Evolutionary conservation across 2,329 filamentous ascomycete species (phyloP).

Genomic region (Clonostachys rhizophaga): DNA sequence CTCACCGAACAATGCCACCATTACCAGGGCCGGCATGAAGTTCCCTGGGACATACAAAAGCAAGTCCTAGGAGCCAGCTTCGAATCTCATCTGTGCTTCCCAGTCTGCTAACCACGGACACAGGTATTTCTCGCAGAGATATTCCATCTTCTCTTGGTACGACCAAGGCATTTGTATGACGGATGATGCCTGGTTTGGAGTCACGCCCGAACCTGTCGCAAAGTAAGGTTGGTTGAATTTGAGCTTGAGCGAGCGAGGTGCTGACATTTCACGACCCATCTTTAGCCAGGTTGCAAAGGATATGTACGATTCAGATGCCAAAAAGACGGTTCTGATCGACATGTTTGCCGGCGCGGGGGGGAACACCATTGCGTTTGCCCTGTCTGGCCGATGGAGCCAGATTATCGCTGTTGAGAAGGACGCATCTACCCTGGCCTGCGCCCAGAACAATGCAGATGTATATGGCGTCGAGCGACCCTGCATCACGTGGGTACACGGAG

Average conservation of each 20-base stretch:
- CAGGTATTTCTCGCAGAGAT: constrained; percentile 88
- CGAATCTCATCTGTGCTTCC: neutral
- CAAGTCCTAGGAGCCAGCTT: constrained; percentile 28
- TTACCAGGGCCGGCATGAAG: constrained; percentile 65
- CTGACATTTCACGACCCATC: constrained; percentile 10
- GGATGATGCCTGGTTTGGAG: constrained; percentile 92
- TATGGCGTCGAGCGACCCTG: constrained; percentile 69
- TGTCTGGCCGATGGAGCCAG: constrained; percentile 71
- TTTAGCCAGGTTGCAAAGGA: constrained; percentile 70
- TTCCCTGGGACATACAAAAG: constrained; percentile 84
- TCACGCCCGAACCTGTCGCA: constrained; percentile 90
- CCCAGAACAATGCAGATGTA: constrained; percentile 83
- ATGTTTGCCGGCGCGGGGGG: constrained; percentile 89
- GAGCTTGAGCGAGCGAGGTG: neutral
- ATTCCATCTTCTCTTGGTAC: constrained; percentile 83
- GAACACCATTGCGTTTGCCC: constrained; percentile 92
- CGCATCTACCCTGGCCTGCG: constrained; percentile 74
- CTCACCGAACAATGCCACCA: constrained; percentile 67
- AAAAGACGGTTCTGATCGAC: constrained; percentile 71
- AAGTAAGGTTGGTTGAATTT: constrained; percentile 47
- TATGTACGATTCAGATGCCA: constrained; percentile 49
- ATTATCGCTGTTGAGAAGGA: constrained; percentile 90
- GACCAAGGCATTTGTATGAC: constrained; percentile 88
- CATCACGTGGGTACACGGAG: constrained; percentile 83
- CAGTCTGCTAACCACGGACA: neutral